Conservation (phyloP, 768 basidiomycete species). For the Lentinula guzmanii region DNA sequence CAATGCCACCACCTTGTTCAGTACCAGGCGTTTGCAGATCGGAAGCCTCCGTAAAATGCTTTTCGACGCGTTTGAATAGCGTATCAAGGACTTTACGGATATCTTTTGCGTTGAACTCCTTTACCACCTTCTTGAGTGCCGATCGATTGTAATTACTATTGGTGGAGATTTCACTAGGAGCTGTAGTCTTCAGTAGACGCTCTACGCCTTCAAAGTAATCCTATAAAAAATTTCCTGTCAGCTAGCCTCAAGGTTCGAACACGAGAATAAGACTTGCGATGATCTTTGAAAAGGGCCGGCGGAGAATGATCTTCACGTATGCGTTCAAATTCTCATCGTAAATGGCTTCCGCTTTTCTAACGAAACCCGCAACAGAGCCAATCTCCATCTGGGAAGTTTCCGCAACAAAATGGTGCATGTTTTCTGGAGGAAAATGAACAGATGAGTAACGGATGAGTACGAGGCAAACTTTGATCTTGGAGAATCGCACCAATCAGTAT, state of each 20-base stretch:
- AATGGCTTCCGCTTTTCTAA: slow-evolving; percentile 69
- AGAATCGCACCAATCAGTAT: slow-evolving; percentile 76
- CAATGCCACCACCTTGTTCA: slow-evolving; percentile 49
- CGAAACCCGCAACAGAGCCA: slow-evolving; percentile 54
- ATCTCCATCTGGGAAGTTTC: slow-evolving; percentile 72
- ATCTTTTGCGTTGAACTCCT: slow-evolving; percentile 85
- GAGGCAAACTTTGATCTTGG: not conserved
- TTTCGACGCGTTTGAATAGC: slow-evolving; percentile 88
- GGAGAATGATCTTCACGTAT: slow-evolving; percentile 83
- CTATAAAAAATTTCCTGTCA: slow-evolving; percentile 30
- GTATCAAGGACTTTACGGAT: slow-evolving; percentile 83
- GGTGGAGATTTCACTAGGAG: slow-evolving; percentile 68
- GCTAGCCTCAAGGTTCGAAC: not conserved
- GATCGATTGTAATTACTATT: slow-evolving; percentile 73
- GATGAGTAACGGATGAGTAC: not conserved
- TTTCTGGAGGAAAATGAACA: slow-evolving; percentile 49
- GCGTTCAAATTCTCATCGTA: slow-evolving; percentile 87
- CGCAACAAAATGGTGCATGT: slow-evolving; percentile 91
- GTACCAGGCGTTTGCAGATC: slow-evolving; percentile 46
- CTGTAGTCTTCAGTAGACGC: slow-evolving; percentile 74
- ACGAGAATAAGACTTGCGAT: slow-evolving; percentile 50
- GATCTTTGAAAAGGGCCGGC: slow-evolving; percentile 81
- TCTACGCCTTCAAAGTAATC: slow-evolving; percentile 95
- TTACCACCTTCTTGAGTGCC: slow-evolving; percentile 76
- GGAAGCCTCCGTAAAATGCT: slow-evolving; percentile 86